phyloP scores from a whole-genome alignment of 176 grass and related monocot genomes.

The Zoysia pacifica region DNA sequence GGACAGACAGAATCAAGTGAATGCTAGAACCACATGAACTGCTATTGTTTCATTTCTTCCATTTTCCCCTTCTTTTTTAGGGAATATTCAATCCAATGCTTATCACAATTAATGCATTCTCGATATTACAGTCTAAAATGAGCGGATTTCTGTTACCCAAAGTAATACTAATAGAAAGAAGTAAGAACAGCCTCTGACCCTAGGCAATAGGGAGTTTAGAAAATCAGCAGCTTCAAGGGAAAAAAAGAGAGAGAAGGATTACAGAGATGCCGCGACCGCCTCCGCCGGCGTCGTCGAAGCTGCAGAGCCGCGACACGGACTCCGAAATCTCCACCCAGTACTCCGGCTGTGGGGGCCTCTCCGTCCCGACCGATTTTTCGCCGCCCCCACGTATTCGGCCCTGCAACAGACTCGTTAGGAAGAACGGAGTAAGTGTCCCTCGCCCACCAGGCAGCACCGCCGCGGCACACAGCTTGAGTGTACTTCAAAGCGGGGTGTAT shows the following conservation, averaged over 20 bases:
- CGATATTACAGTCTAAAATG: neutral
- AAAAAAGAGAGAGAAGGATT: neutral
- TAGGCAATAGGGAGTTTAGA: neutral
- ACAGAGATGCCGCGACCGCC: conserved; percentile 55
- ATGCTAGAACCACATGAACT: neutral
- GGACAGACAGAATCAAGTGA: neutral
- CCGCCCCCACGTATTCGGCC: conserved; percentile 43
- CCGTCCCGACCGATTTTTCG: neutral
- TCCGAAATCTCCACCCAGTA: conserved; percentile 87
- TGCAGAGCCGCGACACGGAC: conserved; percentile 74
- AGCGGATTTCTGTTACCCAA: neutral
- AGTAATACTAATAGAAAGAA: neutral
- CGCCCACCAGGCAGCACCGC: neutral
- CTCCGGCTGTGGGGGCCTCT: conserved; percentile 33
- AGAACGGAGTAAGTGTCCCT: neutral
- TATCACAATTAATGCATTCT: neutral
- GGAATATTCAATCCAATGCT: neutral
- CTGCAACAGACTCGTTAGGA: conserved; percentile 28
- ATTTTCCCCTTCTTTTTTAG: too few relatives aligned
- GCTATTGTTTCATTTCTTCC: neutral
- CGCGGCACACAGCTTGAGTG: neutral
- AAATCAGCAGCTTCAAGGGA: neutral
- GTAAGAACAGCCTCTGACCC: neutral
- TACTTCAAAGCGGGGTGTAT: neutral
- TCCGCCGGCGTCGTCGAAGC: conserved; percentile 43